A percentile compares a stretch with the other conserved stretches of the same genome.
These are phyloP conservation scores for Ceratobasidium theobromae DNA, from an alignment of 1,284 basidiomycete species.

Conservation along the genomic window DNA sequence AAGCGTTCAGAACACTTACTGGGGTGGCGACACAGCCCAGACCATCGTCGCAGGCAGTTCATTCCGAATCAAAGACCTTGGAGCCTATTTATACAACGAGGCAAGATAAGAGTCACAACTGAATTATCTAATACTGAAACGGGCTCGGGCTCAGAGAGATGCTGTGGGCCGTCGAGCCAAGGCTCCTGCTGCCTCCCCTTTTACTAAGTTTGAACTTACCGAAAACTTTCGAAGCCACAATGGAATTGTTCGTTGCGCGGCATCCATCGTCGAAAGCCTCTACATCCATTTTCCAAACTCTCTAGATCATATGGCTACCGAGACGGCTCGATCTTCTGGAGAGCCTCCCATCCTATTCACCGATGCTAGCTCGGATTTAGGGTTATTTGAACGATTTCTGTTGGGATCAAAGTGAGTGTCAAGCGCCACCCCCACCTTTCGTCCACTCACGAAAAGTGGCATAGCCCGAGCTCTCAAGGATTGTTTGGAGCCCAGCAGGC, in stretches of 20 bases:
- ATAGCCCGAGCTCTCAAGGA: not conserved
- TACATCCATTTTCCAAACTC: constrained; percentile 30
- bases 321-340: not conserved
- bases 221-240: constrained; percentile 35
- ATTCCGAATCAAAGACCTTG: constrained; percentile 65
- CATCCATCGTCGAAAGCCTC: constrained; percentile 28
- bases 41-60: constrained; percentile 70
- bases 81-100: no score
- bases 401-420: not conserved
- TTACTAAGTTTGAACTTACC: constrained; percentile 35
- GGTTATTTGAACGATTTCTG: not conserved
- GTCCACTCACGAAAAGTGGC: not conserved
- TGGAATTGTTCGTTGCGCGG: constrained; percentile 34
- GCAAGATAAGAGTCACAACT: no score
- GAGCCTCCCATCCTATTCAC: not conserved
- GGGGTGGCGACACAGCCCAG: constrained; percentile 79
- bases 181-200: constrained; percentile 44
- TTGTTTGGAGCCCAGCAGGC: constrained; percentile 18
- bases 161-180: no score
- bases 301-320: constrained; percentile 28
- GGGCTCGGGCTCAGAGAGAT: no score
- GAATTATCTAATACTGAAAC: no score
- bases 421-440: not conserved
- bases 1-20: constrained; percentile 68
- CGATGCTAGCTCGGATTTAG: not conserved